Evolutionary conservation across 169 alveolate species (phyloP).

Genomic region (Cryptosporidium sp.): DNA sequence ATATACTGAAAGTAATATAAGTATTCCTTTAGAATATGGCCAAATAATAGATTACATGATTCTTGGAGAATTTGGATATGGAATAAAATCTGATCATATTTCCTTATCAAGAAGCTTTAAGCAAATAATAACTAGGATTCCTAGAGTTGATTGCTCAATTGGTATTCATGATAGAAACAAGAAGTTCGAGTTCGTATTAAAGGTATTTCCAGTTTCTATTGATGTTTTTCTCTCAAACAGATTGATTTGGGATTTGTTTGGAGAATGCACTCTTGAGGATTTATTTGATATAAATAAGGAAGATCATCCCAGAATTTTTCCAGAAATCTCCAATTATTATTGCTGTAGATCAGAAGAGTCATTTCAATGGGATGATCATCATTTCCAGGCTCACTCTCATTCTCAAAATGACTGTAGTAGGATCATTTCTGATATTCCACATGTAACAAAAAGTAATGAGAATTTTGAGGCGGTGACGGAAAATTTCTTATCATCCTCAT

Average conservation of each 20-base stretch:
- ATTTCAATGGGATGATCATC: background rate
- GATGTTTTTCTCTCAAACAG: conserved; percentile 14
- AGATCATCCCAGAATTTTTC: background rate
- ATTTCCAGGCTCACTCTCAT: background rate
- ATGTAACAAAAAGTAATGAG: background rate
- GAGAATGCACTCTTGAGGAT: background rate
- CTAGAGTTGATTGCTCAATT: conserved; percentile 3
- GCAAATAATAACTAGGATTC: conserved; percentile 14
- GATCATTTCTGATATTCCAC: background rate
- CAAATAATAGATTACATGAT: background rate
- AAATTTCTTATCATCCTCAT: background rate
- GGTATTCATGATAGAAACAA: conserved; percentile 1
- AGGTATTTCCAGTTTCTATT: conserved; percentile 14
- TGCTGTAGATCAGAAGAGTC: background rate
- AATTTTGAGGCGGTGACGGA: background rate
- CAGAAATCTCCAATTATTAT: background rate
- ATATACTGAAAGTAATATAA: conserved; percentile 11
- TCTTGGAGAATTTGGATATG: background rate
- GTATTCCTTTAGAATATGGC: conserved; percentile 8
- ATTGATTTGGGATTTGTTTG: conserved; percentile 8
- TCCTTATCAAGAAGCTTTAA: background rate
- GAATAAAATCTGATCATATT: background rate
- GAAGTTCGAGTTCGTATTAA: conserved; percentile 21
- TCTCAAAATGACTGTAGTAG: background rate
- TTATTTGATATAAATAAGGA: background rate